Base-by-base conservation (phyloP, 2,329 filamentous ascomycete species). In the Paraphaeosphaeria minitans region DNA sequence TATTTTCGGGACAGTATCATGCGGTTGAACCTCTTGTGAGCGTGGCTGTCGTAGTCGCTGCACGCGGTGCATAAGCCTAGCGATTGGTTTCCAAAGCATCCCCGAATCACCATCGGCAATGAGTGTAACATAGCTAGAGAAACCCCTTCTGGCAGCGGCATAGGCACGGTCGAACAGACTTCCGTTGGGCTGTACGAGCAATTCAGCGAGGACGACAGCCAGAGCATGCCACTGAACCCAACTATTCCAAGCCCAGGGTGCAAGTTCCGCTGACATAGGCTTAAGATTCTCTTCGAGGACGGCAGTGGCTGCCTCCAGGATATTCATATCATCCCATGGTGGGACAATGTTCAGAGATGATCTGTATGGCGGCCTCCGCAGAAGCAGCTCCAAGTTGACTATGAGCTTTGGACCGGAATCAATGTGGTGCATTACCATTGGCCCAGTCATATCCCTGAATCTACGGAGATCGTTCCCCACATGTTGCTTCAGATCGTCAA, bases 151-250 rank as follows among this genome's bases (percentile, higher is more conserved):
- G 4, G 58, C 55, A 4, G 56, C 46, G 8, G 19, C 37, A 21
- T 54, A 60, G 33, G 58, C 58, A 19, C 58, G 49, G 14, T 60
- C 54, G 19, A 46, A 43, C 9, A 54, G 9, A 22, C 24, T 22
- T 13, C 24, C 52, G 12, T 27, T 1, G 1, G 55, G 59, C 13
- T 49, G 42, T 13, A 24, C 46, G 5, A 53, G 19, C 21, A 64
- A 27, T 31, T 62, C 62, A 16, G 57, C 54, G 27, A 64, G 62
- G 21, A 64, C 46, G 29, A 64, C 56, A 27, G 62, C 62, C 4
- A 64, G 55, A 9, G 59, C 59, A 53, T 64, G 56, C 62, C 59
- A 64, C 41, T 64, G 59, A 21, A 64, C 48, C 62, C 62, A 62
- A 24, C 51, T 59, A 39, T 64, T 64, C 59, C 62, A 64, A 6